These are phyloP conservation scores for Salix brachista DNA, from an alignment of 345 rosid genomes.

Conservation along the genomic window DNA sequence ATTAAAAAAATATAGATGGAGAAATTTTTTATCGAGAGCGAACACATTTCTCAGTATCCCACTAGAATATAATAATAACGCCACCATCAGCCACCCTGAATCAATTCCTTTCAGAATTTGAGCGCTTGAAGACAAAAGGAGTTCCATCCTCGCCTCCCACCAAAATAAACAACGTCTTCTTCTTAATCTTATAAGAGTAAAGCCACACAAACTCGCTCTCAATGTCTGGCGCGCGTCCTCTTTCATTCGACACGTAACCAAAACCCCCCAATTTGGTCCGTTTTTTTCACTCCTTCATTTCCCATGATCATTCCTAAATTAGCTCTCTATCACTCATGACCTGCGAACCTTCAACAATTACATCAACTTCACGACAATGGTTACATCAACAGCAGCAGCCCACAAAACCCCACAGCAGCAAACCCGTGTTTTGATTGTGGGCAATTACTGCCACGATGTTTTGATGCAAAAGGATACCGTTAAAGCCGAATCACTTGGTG, in stretches of 20 bases:
- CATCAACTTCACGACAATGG: constrained; percentile 9
- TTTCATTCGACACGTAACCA: constrained; percentile 1
- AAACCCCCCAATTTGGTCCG: not conserved
- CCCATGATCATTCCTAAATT: not conserved
- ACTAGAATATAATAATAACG: not conserved
- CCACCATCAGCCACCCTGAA: not conserved
- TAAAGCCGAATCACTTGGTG: constrained; percentile 83
- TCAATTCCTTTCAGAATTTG: not conserved
- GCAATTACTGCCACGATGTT: constrained; percentile 91
- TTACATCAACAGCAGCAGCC: not conserved
- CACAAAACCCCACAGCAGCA: not conserved
- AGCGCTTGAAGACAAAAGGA: not conserved
- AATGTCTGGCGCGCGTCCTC: constrained; percentile 9
- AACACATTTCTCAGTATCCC: no score
- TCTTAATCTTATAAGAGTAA: not conserved
- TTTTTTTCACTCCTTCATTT: not conserved
- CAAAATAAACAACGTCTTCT: not conserved
- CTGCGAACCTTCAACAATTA: not conserved
- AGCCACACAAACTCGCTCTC: not conserved
- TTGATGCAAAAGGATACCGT: constrained; percentile 52
- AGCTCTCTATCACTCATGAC: not conserved
- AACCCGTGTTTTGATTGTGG: constrained; percentile 62
- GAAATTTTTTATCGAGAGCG: no score
- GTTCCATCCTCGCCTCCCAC: not conserved
- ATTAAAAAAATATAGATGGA: no score